Evolutionary conservation across 2,329 filamentous ascomycete genomes (phyloP), one percentile per base, ranked within the genome.

Genomic region (Aureobasidium leucospermi): DNA sequence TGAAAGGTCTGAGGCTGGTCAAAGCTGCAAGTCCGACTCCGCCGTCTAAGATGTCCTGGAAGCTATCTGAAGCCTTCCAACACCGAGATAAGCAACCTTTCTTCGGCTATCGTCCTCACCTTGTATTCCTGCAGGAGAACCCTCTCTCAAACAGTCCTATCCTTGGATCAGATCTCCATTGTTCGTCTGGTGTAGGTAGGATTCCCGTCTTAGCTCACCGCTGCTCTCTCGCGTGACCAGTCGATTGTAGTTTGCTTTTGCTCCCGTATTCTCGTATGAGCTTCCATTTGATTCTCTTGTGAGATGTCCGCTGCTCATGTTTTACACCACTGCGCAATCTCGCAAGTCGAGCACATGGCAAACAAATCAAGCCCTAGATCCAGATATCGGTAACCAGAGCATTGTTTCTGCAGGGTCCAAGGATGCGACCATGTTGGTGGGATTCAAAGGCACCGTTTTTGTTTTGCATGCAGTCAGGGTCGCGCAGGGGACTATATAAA

Each of bases 171-270:
- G 6, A 16, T 10, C 19, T 10, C n/a, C 42, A 23, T 23, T 23
- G 23, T 23, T 23, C 23, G 23, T 23, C 23, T 23, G 23, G 23
- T 23, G 23, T 23, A 23, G 23, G 23, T 3, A 4, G 23, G 16
- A 32, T 15, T 13, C 28, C 2, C 7, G 15, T 29, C 16, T 46
- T 15, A 38, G 6, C 47, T 23, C 47, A 49, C 47, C 47, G 47
- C 47, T 38, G 47, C 16, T 49, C 47, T 23, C 23, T 52, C 36
- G 48, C 48, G 19, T 52, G 48, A 41, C 48, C 34, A 23, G 6
- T 49, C 10, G 31, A 31, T 41, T 29, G 48, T 52, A 11, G 13
- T 52, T 52, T 52, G 48, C 48, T 52, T 52, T 52, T 52, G 11
- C 16, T 36, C 15, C 4, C 8, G 19, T 1, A 36, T 9, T 13